A percentile compares a stretch with the other conserved stretches of the same genome.
These are phyloP conservation scores for Rhododendron vialii DNA, from an alignment of 148 eudicot species.

Conservation along the genomic window DNA sequence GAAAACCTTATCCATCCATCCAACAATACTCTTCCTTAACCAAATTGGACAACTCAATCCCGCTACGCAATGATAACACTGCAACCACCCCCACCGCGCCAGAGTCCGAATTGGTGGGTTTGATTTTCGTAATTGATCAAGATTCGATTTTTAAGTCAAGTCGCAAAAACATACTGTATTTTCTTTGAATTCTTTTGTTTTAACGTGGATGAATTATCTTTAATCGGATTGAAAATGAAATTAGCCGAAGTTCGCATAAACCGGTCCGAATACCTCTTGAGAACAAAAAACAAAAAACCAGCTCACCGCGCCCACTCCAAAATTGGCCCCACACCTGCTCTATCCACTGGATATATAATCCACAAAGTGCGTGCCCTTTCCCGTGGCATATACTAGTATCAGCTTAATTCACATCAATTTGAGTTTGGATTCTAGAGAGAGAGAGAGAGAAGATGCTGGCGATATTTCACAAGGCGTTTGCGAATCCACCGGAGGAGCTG, in stretches of 20 bases:
- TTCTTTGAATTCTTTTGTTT: too few relatives aligned
- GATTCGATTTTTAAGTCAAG: too few relatives aligned
- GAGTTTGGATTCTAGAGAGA: not conserved
- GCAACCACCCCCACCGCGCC: not conserved
- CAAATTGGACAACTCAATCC: not conserved
- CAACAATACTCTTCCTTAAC: not conserved
- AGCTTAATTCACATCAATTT: not conserved
- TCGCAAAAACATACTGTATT: rapidly evolving
- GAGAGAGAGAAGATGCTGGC: slow-evolving; percentile 55
- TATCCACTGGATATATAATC: not conserved
- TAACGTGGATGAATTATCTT: too few relatives aligned
- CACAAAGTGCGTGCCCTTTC: not conserved
- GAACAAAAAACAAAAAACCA: not conserved
- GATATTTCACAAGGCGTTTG: slow-evolving; percentile 84
- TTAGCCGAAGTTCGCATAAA: too few relatives aligned
- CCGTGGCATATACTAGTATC: not conserved
- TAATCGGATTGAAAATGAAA: too few relatives aligned
- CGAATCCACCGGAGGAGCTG: slow-evolving; percentile 91
- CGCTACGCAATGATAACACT: not conserved
- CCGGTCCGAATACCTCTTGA: rapidly evolving
- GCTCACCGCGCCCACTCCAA: not conserved
- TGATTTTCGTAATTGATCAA: too few relatives aligned
- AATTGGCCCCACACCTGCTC: not conserved
- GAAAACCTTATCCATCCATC: slow-evolving; percentile 3
- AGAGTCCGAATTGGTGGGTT: too few relatives aligned